Evolutionary conservation across 2,329 filamentous ascomycete genomes (phyloP).

Genomic region (Claviceps purpurea): DNA sequence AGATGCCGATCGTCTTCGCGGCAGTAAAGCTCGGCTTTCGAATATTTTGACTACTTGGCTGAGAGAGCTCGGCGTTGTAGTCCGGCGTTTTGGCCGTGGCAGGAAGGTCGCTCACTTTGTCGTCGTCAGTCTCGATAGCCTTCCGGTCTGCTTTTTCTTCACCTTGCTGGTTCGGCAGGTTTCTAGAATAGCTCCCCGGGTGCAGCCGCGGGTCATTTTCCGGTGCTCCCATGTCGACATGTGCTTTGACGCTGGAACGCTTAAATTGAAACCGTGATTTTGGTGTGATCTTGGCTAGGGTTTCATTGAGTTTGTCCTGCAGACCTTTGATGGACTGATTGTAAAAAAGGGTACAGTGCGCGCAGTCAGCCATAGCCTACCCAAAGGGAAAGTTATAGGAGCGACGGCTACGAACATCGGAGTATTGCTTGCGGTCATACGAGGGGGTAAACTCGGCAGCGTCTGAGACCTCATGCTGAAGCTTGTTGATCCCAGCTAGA

Average conservation of each 20-base stretch:
- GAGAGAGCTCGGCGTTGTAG: constrained; percentile 45
- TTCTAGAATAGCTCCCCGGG: constrained; percentile 21
- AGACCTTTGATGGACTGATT: constrained; percentile 63
- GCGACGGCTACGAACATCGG: constrained; percentile 42
- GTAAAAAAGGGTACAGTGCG: not conserved
- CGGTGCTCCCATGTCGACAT: constrained; percentile 29
- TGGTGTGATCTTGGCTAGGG: constrained; percentile 53
- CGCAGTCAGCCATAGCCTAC: not conserved
- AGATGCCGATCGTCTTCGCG: constrained; percentile 48
- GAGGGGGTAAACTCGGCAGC: constrained; percentile 69
- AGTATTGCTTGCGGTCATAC: constrained; percentile 80
- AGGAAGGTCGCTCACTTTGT: constrained; percentile 26
- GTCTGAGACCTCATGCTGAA: constrained; percentile 78
- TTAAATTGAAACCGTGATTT: constrained; percentile 78
- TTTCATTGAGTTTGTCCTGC: constrained; percentile 63
- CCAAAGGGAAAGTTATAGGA: not conserved
- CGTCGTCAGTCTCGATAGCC: constrained; percentile 19
- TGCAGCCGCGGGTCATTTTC: constrained; percentile 30
- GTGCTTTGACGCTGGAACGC: constrained; percentile 13
- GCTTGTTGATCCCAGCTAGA: constrained; percentile 61
- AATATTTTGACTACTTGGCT: constrained; percentile 24
- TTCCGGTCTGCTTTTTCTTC: constrained; percentile 7
- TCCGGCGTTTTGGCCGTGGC: constrained; percentile 25
- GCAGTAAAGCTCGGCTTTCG: constrained; percentile 52
- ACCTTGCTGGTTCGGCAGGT: constrained; percentile 10